phyloP scores from a whole-genome alignment of 1,284 basidiomycete genomes.

The Takashimella tepidaria region DNA sequence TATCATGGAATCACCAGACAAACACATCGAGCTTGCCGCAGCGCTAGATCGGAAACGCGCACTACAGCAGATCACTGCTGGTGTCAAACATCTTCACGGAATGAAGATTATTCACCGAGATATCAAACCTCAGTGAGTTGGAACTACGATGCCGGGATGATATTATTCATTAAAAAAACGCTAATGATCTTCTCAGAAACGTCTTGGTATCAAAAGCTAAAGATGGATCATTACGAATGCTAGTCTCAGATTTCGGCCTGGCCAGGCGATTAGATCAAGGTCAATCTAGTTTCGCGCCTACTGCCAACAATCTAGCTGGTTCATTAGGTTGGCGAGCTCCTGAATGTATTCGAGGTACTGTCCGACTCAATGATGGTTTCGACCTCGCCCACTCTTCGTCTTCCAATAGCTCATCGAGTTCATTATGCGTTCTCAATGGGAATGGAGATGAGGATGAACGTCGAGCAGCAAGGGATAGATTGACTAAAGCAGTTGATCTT shows the following conservation, averaged over 20 bases:
- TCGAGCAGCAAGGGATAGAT: constrained; percentile 43
- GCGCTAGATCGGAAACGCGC: constrained; percentile 86
- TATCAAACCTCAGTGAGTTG: constrained; percentile 81
- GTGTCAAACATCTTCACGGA: constrained; percentile 83
- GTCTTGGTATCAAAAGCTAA: constrained; percentile 80
- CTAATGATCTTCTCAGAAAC: constrained; percentile 52
- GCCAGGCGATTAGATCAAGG: constrained; percentile 88
- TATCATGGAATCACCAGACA: constrained; percentile 74
- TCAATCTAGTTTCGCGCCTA: constrained; percentile 86
- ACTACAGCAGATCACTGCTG: constrained; percentile 77
- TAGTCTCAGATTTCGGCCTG: constrained; percentile 92
- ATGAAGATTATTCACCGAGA: constrained; percentile 97
- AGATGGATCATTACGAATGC: constrained; percentile 66
- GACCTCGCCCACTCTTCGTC: constrained; percentile 56
- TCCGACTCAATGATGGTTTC: constrained; percentile 73
- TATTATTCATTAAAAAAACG: not conserved
- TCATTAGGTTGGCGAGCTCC: constrained; percentile 93
- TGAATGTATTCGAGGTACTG: constrained; percentile 84
- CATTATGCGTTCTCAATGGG: constrained; percentile 11
- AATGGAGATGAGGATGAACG: constrained; percentile 12
- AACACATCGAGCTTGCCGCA: constrained; percentile 57
- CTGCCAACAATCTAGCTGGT: constrained; percentile 66
- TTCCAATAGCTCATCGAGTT: constrained; percentile 33
- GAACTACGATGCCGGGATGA: not conserved
- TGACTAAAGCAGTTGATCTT: constrained; percentile 90